Conservation (phyloP, 164 flowering plant genomes). For the Dillenia turbinata region DNA sequence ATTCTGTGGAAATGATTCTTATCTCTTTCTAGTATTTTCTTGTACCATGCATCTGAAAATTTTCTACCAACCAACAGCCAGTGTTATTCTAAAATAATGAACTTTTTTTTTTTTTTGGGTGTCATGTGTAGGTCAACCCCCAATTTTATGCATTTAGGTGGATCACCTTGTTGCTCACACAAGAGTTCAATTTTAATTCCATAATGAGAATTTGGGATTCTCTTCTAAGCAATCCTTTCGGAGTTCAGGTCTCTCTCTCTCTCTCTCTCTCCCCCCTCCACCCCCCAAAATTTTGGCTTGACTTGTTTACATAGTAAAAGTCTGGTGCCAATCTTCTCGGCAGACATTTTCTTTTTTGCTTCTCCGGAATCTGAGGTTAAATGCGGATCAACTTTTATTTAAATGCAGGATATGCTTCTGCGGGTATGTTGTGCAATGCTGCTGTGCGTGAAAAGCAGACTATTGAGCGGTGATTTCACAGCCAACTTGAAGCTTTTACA, state of each 20-base stretch:
- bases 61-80: no score
- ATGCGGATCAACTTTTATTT: no score
- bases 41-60: no score
- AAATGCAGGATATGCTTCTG: constrained; percentile 62
- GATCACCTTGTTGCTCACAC: constrained; percentile 70
- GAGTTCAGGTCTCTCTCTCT: constrained; percentile 55
- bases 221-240: constrained; percentile 51
- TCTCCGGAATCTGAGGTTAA: background rate
- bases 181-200: constrained; percentile 50
- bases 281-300: no score
- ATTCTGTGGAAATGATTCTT: no score
- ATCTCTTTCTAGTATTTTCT: no score
- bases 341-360: background rate
- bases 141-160: constrained; percentile 75
- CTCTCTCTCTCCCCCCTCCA: constrained; percentile 7
- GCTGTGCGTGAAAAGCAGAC: constrained; percentile 43
- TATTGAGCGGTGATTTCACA: constrained; percentile 53
- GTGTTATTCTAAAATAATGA: no score
- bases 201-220: constrained; percentile 76
- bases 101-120: no score
- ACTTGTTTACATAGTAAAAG: no score
- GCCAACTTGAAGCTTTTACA: constrained; percentile 63
- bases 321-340: no score
- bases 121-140: constrained; percentile 51
- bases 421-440: constrained; percentile 70